Conservation (phyloP, 495 filamentous ascomycete genomes). For the Amphirosellinia nigrospora region DNA sequence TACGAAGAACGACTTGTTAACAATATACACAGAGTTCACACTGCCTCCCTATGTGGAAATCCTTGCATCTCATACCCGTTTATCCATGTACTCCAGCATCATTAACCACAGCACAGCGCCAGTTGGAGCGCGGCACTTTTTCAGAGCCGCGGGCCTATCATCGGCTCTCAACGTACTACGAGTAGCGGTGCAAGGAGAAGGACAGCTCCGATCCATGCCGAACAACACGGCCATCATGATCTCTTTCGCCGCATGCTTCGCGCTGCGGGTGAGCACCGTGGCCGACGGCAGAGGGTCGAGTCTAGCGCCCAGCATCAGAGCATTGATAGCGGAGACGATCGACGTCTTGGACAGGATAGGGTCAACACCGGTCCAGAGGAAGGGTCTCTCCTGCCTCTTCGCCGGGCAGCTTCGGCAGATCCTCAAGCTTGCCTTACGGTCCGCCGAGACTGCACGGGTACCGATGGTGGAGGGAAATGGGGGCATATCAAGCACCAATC, state of each 20-base stretch:
- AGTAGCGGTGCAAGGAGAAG: conserved; percentile 73
- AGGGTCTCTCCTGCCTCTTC: conserved; percentile 52
- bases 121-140: conserved; percentile 71
- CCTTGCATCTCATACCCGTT: conserved; percentile 70
- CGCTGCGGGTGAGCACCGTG: conserved; percentile 66
- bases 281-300: conserved; percentile 60
- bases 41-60: conserved; percentile 78
- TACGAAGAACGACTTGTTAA: background rate
- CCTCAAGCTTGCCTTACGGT: conserved; percentile 35
- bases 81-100: conserved; percentile 75
- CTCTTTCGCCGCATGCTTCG: conserved; percentile 74
- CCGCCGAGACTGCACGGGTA: conserved; percentile 31
- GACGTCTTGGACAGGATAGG: conserved; percentile 73
- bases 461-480: conserved; percentile 29
- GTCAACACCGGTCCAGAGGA: conserved; percentile 65
- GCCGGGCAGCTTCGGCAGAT: conserved; percentile 40
- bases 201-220: conserved; percentile 73
- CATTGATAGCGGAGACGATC: conserved; percentile 71
- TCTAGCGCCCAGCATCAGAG: conserved; percentile 69
- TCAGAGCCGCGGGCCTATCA: conserved; percentile 70
- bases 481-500: conserved; percentile 25
- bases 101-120: conserved; percentile 78
- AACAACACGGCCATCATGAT: conserved; percentile 82
- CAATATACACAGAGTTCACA: conserved; percentile 51
- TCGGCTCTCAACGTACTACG: conserved; percentile 76